Evolutionary conservation across 805 yeast genomes (phyloP).

Genomic region (Ogataea thermomethanolica): DNA sequence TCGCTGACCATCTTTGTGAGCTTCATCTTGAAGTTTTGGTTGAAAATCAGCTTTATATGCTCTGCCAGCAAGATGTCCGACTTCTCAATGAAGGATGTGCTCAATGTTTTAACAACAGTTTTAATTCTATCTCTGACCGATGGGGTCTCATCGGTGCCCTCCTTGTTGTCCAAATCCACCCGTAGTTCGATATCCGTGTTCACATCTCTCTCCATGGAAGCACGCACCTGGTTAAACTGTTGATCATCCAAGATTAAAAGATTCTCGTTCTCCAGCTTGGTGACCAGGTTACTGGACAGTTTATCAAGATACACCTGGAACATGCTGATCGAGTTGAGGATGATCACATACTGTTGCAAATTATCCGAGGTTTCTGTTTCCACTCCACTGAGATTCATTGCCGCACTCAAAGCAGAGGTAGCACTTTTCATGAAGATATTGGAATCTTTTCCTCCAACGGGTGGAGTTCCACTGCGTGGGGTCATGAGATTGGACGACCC

Average conservation of each 20-base stretch:
- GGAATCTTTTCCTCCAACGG: slow-evolving; percentile 19
- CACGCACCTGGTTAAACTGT: slow-evolving; percentile 23
- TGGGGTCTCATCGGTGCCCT: slow-evolving; percentile 17
- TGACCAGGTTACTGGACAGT: slow-evolving; percentile 42
- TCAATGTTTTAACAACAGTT: slow-evolving; percentile 19
- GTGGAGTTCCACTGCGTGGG: slow-evolving; percentile 33
- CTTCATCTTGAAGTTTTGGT: slow-evolving; percentile 35
- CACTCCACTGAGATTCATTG: slow-evolving; percentile 33
- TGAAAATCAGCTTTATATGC: slow-evolving; percentile 40
- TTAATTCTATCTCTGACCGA: slow-evolving; percentile 26
- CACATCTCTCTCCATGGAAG: slow-evolving; percentile 22
- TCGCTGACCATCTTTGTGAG: slow-evolving; percentile 34
- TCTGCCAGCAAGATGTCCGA: slow-evolving; percentile 41
- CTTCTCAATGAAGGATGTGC: slow-evolving; percentile 22
- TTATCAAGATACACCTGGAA: slow-evolving; percentile 56
- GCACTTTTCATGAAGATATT: slow-evolving; percentile 42
- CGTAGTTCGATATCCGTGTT: slow-evolving; percentile 18
- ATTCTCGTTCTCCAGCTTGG: slow-evolving; percentile 25
- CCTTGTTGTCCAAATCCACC: slow-evolving; percentile 16
- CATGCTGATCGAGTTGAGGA: slow-evolving; percentile 68
- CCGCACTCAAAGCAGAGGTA: slow-evolving; percentile 34
- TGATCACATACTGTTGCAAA: slow-evolving; percentile 57
- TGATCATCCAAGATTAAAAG: slow-evolving; percentile 33
- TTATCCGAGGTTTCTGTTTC: slow-evolving; percentile 45
- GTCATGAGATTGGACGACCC: slow-evolving; percentile 23